Percentiles rank a stretch among this genome's conserved stretches.
Conservation (phyloP, 768 basidiomycete species). For the Pisolithus microcarpus region DNA sequence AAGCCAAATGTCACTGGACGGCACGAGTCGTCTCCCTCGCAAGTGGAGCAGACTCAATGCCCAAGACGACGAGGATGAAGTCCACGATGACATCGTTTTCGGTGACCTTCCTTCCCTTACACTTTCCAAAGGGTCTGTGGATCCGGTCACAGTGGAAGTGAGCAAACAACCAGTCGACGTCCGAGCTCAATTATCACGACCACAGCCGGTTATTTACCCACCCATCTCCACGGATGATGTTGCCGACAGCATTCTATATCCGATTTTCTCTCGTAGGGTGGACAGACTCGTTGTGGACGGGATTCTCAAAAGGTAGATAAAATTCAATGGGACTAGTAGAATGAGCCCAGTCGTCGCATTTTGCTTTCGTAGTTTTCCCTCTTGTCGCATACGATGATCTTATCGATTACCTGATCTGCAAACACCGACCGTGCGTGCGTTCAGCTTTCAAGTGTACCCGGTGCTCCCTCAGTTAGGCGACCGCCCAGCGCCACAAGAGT, state of each 20-base stretch:
- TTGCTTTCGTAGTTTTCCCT: neutral
- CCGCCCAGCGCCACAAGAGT: no score
- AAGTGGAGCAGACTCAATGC: slow-evolving; percentile 26
- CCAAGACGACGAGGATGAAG: slow-evolving; percentile 14
- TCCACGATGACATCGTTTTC: slow-evolving; percentile 13
- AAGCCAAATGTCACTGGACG: slow-evolving; percentile 8
- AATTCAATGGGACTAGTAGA: neutral
- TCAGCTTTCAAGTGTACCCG: neutral
- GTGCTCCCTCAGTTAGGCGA: neutral
- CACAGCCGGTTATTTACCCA: slow-evolving; percentile 16
- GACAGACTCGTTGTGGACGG: slow-evolving; percentile 15
- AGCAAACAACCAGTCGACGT: slow-evolving; percentile 1
- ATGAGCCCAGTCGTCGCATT: neutral
- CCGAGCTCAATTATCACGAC: slow-evolving; percentile 15
- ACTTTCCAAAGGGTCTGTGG: neutral
- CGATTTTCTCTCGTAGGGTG: slow-evolving; percentile 19
- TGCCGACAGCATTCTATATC: slow-evolving; percentile 16
- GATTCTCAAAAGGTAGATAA: slow-evolving; percentile 2
- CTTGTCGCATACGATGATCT: neutral
- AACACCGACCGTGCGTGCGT: neutral
- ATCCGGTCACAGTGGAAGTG: slow-evolving; percentile 9
- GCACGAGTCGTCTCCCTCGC: slow-evolving; percentile 16
- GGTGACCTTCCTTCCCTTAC: slow-evolving; percentile 13
- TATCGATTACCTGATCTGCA: neutral
- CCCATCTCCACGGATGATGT: slow-evolving; percentile 7